Evolutionary conservation across 164 flowering plant genomes (phyloP).

Genomic region (Vitis cinerea): DNA sequence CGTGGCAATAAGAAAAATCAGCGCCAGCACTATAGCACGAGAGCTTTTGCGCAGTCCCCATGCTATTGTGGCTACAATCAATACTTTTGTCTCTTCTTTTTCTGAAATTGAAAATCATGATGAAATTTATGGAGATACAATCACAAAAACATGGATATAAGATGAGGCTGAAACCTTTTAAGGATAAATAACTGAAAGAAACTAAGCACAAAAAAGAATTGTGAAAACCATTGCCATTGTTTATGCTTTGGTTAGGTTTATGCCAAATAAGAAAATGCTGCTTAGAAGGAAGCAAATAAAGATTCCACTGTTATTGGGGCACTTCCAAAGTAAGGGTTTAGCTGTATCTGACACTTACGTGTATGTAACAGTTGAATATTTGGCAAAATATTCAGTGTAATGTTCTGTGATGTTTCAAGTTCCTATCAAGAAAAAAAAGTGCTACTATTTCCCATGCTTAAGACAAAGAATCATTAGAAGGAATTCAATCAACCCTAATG

Average conservation of each 20-base stretch:
- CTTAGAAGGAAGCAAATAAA: no score
- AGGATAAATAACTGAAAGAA: background rate
- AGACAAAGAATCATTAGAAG: background rate
- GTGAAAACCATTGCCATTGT: background rate
- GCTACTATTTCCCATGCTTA: background rate
- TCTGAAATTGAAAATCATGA: slow-evolving; percentile 30
- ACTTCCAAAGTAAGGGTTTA: background rate
- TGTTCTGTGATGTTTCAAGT: no score
- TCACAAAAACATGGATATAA: background rate
- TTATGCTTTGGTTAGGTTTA: no score
- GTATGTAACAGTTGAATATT: background rate
- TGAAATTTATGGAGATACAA: background rate
- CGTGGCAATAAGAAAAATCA: slow-evolving; percentile 67
- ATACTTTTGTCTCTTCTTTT: slow-evolving; percentile 63
- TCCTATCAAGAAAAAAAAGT: background rate
- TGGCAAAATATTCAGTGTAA: background rate
- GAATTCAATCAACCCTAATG: no score
- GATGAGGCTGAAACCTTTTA: background rate
- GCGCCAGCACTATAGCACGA: slow-evolving; percentile 56
- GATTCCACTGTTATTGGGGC: no score
- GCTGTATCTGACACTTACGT: background rate
- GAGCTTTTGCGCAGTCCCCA: slow-evolving; percentile 82
- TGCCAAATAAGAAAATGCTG: no score
- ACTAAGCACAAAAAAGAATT: background rate
- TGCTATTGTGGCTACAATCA: slow-evolving; percentile 78